Evolutionary conservation across 495 filamentous ascomycete species (phyloP).

Genomic region (Penicillium silybi): DNA sequence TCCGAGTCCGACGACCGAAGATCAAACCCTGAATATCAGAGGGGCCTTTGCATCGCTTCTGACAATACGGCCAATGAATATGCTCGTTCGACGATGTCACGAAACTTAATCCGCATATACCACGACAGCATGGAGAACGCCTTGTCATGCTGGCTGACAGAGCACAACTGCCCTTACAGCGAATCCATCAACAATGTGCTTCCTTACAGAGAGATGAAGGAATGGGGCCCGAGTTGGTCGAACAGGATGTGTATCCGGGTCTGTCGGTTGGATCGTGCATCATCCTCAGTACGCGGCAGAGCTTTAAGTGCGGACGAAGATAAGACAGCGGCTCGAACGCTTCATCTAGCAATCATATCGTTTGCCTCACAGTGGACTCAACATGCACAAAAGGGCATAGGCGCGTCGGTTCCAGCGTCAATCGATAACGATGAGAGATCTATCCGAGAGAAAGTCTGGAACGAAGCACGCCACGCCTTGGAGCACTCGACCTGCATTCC

Average conservation of each 20-base stretch:
- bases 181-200: slow-evolving; percentile 2
- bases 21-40: background rate
- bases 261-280: slow-evolving; percentile 35
- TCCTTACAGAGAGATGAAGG: slow-evolving; percentile 10
- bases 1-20: background rate
- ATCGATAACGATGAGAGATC: slow-evolving; percentile 26
- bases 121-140: slow-evolving; percentile 48
- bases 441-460: slow-evolving; percentile 41
- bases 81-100: slow-evolving; percentile 30
- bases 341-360: slow-evolving; percentile 41
- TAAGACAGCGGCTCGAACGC: slow-evolving; percentile 29
- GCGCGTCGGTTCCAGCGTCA: background rate
- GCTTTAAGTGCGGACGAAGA: slow-evolving; percentile 33
- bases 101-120: slow-evolving; percentile 40
- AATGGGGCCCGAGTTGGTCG: slow-evolving; percentile 39
- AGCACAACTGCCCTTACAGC: slow-evolving; percentile 44
- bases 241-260: slow-evolving; percentile 45
- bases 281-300: slow-evolving; percentile 23
- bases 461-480: slow-evolving; percentile 38
- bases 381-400: slow-evolving; percentile 17
- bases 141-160: slow-evolving; percentile 45
- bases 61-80: slow-evolving; percentile 17
- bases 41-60: slow-evolving; percentile 8
- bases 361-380: slow-evolving; percentile 48
- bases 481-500: slow-evolving; percentile 30